Conservation (phyloP, 2,329 filamentous ascomycete genomes). For the Calonectria hawksworthii region DNA sequence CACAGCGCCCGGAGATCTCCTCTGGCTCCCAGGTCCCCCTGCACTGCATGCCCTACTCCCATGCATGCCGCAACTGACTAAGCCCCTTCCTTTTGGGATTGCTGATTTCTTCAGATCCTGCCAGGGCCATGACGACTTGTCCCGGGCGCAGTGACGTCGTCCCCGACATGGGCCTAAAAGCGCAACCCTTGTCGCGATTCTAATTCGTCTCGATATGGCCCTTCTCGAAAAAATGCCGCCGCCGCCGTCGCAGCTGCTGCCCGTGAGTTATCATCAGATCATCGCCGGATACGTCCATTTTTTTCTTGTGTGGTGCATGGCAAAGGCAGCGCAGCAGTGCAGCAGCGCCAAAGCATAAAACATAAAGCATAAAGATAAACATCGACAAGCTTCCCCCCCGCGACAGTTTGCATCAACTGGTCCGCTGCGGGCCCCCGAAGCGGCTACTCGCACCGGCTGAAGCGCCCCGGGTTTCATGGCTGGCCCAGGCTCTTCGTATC, state of each 20-base stretch:
- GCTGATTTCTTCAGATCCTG: background rate
- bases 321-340: background rate
- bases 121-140: constrained; percentile 15
- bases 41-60: background rate
- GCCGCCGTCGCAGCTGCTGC: background rate
- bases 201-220: constrained; percentile 23
- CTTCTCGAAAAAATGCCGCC: background rate
- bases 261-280: background rate
- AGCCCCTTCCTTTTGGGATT: constrained; percentile 16
- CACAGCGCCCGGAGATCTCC: background rate
- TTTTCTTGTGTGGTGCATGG: background rate
- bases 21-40: background rate
- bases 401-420: background rate
- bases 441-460: constrained; percentile 31
- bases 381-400: background rate
- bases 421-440: background rate
- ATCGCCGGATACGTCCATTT: background rate
- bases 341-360: background rate
- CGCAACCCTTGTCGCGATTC: constrained; percentile 14
- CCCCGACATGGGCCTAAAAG: constrained; percentile 10
- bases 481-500: constrained; percentile 29
- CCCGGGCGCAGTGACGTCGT: constrained; percentile 21
- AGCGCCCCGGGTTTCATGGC: constrained; percentile 40
- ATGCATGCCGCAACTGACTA: constrained; percentile 20
- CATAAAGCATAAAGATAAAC: constrained; percentile 16